Evolutionary conservation across 2,329 filamentous ascomycete species (phyloP).

Genomic region (Ophiostoma ips): DNA sequence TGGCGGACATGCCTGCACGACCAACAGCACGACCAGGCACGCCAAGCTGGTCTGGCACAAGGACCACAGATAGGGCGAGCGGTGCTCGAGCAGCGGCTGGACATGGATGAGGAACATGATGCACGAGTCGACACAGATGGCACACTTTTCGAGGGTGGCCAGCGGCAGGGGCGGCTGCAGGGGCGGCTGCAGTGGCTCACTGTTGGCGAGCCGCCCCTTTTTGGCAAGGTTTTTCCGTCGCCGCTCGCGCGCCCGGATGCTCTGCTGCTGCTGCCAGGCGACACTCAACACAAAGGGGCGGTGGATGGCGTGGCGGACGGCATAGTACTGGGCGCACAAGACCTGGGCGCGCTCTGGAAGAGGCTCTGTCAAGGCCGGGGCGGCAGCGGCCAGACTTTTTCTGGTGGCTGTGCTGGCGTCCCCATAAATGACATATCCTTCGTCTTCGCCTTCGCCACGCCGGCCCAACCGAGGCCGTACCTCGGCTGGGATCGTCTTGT

Average conservation of each 20-base stretch:
- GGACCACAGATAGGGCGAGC: conserved; percentile 25
- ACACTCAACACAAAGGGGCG: conserved; percentile 38
- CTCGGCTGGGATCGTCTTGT: conserved; percentile 23
- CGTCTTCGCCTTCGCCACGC: no score
- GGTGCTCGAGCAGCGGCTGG: conserved; percentile 22
- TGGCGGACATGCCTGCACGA: conserved; percentile 19
- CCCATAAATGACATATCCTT: no score
- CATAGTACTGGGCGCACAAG: conserved; percentile 61
- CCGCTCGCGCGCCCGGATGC: neutral
- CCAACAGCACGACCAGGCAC: conserved; percentile 21
- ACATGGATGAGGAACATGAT: conserved; percentile 23
- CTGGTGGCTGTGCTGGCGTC: neutral
- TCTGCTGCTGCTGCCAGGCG: conserved; percentile 10
- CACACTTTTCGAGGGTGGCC: conserved; percentile 20
- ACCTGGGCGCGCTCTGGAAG: conserved; percentile 46
- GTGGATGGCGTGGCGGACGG: conserved; percentile 55
- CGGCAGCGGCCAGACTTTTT: neutral
- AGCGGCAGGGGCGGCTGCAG: neutral
- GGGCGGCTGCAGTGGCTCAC: neutral
- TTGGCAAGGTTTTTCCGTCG: no score
- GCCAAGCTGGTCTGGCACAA: conserved; percentile 23
- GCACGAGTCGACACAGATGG: conserved; percentile 23
- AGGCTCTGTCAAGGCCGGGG: neutral
- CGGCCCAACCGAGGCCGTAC: conserved; percentile 38
- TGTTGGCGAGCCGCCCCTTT: neutral